phyloP scores from a whole-genome alignment of 2,329 filamentous ascomycete species.

The Zasmidium cellare region DNA sequence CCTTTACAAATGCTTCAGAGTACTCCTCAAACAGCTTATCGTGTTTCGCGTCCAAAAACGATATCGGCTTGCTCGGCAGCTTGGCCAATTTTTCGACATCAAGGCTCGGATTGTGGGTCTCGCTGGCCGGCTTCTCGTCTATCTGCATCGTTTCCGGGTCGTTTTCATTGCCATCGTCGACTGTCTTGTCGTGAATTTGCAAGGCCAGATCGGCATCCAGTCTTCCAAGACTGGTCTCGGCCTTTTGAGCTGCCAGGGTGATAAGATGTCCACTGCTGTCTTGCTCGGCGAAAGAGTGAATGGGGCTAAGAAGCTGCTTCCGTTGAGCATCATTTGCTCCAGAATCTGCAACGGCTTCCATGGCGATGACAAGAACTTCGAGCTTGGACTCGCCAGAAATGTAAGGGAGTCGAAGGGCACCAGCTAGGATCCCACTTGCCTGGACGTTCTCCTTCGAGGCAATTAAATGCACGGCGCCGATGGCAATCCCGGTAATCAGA shows the following conservation, averaged over 20 bases:
- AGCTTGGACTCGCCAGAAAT: constrained; percentile 11
- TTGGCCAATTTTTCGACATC: constrained; percentile 14
- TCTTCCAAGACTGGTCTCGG: constrained; percentile 7
- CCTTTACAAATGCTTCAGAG: constrained; percentile 14
- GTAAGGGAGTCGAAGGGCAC: neutral
- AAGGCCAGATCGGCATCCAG: constrained; percentile 18
- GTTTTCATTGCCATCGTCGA: constrained; percentile 5
- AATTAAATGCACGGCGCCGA: constrained; percentile 60
- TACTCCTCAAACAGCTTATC: constrained; percentile 16
- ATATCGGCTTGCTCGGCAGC: constrained; percentile 15
- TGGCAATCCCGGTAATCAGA: constrained; percentile 69
- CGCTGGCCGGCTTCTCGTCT: constrained; percentile 1
- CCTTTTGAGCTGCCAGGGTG: constrained; percentile 7
- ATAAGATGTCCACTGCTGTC: constrained; percentile 9
- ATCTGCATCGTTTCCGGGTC: constrained; percentile 10
- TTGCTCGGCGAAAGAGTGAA: constrained; percentile 6
- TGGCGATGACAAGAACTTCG: constrained; percentile 10
- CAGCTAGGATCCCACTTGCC: constrained; percentile 9
- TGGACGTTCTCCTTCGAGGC: neutral
- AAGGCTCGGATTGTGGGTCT: neutral
- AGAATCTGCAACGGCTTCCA: constrained; percentile 9
- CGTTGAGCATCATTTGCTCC: constrained; percentile 2
- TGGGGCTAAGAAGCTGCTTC: constrained; percentile 6
- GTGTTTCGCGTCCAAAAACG: constrained; percentile 17
- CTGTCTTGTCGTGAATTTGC: constrained; percentile 9